Evolutionary conservation across 208 protist genomes (phyloP), one percentile per base, ranked within the genome.

Genomic region (Leptomonas seymouri): DNA sequence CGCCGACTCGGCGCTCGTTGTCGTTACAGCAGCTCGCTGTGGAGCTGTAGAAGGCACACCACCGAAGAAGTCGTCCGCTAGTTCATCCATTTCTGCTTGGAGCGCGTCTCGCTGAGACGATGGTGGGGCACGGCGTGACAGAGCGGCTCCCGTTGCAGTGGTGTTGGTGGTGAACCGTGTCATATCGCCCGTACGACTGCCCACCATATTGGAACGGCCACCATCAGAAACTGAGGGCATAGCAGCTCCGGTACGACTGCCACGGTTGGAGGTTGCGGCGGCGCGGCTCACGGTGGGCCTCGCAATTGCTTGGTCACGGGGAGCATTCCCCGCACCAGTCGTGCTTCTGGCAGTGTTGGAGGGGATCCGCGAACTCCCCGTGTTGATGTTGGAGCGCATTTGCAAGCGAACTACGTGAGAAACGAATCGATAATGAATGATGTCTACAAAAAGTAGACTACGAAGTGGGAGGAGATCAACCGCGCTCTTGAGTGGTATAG

Each of bases 31-130:
- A 15, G 54, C 21, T 34, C n/a, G 45, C 28, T n/a, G 21, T 11
- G 44, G 36, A n/a, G 51, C 46, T 3, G 50, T 42, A 64, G 63
- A 74, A 5, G 61, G 27, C 5, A 58, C 74, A 16, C 57, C 77
- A 20, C 83, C 85, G 67, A 79, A 93, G 30, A 74, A 82, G 30
- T 89, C 88, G 45, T 91, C 81, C 36, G 83, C 83, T 8, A 93
- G 59, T 25, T 75, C 67, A 36, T 89, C 60, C 71, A 93, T 66
- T 14, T 83, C 88, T n/a, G 59, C 56, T 42, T 86, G 80, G 48
- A 93, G 84, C 30, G 82, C 71, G 18, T 78, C 76, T 3, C 80
- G 84, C 30, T 77, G 56, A 6, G 46, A 46, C 42, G 75, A 78
- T n/a, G 58, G 14, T 11, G 23, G 16, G 28, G 21, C n/a, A 3